Evolutionary conservation across 306 rosid species (phyloP), one percentile per base, ranked within the genome.

Genomic region (Nissolia schottii): DNA sequence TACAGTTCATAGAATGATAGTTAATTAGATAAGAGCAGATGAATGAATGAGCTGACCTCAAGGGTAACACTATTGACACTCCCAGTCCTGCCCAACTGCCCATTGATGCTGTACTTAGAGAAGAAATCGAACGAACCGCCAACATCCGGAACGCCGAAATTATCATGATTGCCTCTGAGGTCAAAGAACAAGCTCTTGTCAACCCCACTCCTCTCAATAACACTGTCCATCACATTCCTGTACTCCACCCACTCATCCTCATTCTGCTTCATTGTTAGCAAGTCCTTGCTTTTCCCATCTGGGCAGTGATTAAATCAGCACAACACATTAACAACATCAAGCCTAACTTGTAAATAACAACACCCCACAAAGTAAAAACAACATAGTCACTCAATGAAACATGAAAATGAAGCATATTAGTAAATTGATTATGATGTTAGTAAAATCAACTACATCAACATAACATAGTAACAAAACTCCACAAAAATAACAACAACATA

Each of bases 281-380:
- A 80, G 71, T 91, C 98, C 82, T 91, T 84, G 87, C 98, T 91
- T 66, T 94, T 91, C 19, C 96, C 97, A 76, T 94, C 98, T 93
- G 81, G 40, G 35, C 65, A 64, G 37, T 28, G 14, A 20, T 13
- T 34, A 71, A 8, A 54, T 35, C 27, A 54, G 35, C 64, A 32
- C 4, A 27, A 53, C 56, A 71, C 29, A 6, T 37, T 2, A 37
- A 37, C 43, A 37, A 37, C 43, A 37, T 9, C 12, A 9, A 40
- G 4, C 46, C 1, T 8, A 40, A 13, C 46, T 10, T 40, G 40
- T 37, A 40, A 12, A 14, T 41, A 41, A 41, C 16, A 12, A 41
- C 16, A 1, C 16, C 49, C 19, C 15, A 41, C 49, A 41, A 2
- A 41, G 15, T 2, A 41, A 41, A 41, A 41, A 14, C 49, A 41